phyloP scores from a whole-genome alignment of 352 stramenopile genomes.

The Phytophthora capsici region DNA sequence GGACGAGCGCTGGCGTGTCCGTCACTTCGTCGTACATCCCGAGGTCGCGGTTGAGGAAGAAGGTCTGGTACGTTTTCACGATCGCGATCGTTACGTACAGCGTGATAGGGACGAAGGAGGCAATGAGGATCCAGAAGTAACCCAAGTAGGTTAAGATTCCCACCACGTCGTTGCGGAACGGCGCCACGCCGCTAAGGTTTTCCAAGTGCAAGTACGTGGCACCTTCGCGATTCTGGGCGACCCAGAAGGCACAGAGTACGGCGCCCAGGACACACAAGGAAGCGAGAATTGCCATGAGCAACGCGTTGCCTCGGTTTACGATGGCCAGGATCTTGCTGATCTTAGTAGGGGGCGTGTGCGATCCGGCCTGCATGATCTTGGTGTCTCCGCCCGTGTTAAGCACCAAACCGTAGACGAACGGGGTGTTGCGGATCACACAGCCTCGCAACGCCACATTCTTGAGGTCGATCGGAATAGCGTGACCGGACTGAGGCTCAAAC shows the following conservation, averaged over 20 bases:
- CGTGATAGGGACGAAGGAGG: slow-evolving; percentile 89
- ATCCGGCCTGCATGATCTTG: slow-evolving; percentile 90
- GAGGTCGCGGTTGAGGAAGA: slow-evolving; percentile 88
- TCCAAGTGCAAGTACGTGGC: slow-evolving; percentile 78
- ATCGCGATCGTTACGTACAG: slow-evolving; percentile 90
- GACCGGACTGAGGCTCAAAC: slow-evolving; percentile 75
- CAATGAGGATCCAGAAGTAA: slow-evolving; percentile 91
- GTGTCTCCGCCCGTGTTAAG: slow-evolving; percentile 85
- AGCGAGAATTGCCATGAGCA: slow-evolving; percentile 78
- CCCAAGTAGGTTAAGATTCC: slow-evolving; percentile 81
- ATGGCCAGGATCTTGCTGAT: slow-evolving; percentile 86
- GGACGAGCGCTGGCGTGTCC: slow-evolving; percentile 81
- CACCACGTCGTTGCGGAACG: slow-evolving; percentile 76
- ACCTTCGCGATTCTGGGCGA: slow-evolving; percentile 57
- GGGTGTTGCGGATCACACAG: slow-evolving; percentile 86
- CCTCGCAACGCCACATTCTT: slow-evolving; percentile 86
- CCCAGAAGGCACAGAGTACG: slow-evolving; percentile 73
- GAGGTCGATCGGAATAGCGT: slow-evolving; percentile 84
- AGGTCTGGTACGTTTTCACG: slow-evolving; percentile 88
- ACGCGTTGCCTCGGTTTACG: slow-evolving; percentile 78
- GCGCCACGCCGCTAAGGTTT: slow-evolving; percentile 61
- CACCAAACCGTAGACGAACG: slow-evolving; percentile 81
- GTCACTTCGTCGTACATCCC: slow-evolving; percentile 84
- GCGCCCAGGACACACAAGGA: slow-evolving; percentile 77
- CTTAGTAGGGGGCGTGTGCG: slow-evolving; percentile 70